Conservation (phyloP, 2,329 filamentous ascomycete genomes). For the Mariannaea sp. region DNA sequence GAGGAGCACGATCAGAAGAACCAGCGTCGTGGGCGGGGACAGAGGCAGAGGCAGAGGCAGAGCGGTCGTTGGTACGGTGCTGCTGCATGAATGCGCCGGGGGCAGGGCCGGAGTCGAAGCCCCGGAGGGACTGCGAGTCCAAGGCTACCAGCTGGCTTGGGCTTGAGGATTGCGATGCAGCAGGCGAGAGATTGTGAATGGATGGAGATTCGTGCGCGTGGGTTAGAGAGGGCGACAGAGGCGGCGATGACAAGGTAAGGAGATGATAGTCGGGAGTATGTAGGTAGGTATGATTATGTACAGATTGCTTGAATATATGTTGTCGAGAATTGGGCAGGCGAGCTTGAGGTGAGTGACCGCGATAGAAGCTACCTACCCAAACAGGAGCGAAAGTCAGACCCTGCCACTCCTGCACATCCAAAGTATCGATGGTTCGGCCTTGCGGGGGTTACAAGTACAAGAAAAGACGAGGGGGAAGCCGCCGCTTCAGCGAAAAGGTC, state of each 20-base stretch:
- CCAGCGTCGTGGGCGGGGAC: conserved; percentile 26
- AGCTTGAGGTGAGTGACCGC: background rate
- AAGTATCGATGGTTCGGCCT: background rate
- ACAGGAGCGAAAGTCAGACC: conserved; percentile 6
- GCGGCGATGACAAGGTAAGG: conserved; percentile 16
- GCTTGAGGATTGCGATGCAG: conserved; percentile 31
- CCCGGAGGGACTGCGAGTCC: conserved; percentile 37
- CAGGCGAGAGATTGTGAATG: conserved; percentile 40
- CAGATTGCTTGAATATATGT: conserved; percentile 9
- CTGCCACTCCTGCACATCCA: conserved; percentile 7
- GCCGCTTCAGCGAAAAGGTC: conserved; percentile 7
- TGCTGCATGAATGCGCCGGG: conserved; percentile 43
- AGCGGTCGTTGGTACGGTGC: conserved; percentile 24
- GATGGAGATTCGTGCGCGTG: conserved; percentile 26
- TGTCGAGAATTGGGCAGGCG: conserved; percentile 9
- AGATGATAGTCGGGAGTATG: background rate
- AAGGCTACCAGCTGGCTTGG: conserved; percentile 33
- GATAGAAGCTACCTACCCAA: conserved; percentile 9
- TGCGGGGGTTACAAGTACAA: background rate
- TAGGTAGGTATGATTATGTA: background rate
- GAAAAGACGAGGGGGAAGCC: conserved; percentile 3
- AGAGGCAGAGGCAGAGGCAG: conserved; percentile 23
- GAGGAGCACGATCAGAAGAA: conserved; percentile 22
- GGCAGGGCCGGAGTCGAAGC: conserved; percentile 35
- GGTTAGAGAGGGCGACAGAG: no score